Evolutionary conservation across 2,329 filamentous ascomycete genomes (phyloP), one percentile per base, ranked within the genome.

Genomic region (Penicillium nordicum): DNA sequence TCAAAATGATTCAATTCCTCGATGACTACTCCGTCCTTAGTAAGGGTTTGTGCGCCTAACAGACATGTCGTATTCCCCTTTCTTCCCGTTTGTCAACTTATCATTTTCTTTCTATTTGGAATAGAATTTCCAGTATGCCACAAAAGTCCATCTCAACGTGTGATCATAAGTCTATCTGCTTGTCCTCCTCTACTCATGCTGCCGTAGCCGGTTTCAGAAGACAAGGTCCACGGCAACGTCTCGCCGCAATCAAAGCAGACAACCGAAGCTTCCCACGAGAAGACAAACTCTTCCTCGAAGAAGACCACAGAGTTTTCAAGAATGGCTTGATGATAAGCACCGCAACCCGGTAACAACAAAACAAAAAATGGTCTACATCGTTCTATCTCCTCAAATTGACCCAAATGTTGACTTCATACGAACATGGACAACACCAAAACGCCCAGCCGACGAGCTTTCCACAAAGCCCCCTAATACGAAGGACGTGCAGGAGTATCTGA

Each of bases 331-430:
- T 0, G 70, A 73, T 27, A 72, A 73, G 7, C 61, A 74, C 6
- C 76, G 83, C 6, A 86, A 86, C 55, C 72, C 76, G 14, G 69
- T 84, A 2, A 83, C 78, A 0, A 23, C 64, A 0, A 54, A 66
- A 11, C 75, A 77, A 11, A 79, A 76, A 30, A 81, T 76, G 0
- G 65, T 89, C 2, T 88, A 88, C 62, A 71, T 88, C 1, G 78
- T 79, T 4, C 65, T 69, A 0, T 69, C 78, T 0, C 84, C 84
- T 0, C 56, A 63, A 0, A 70, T 83, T 2, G 64, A 70, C 0
- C 36, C 66, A 0, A 64, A 72, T 0, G 67, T 80, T 11, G 53
- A 57, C 0, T 72, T 72, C 29, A 77, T 84, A 68, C 61, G 64
- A 18, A 56, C 60, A 7, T 85, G 83, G 83, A 66, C 63, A 16